A percentile compares a stretch with the other conserved stretches of the same genome.
These are phyloP conservation scores for Aristolochia contorta DNA, from an alignment of 164 flowering plant genomes.

Conservation along the genomic window DNA sequence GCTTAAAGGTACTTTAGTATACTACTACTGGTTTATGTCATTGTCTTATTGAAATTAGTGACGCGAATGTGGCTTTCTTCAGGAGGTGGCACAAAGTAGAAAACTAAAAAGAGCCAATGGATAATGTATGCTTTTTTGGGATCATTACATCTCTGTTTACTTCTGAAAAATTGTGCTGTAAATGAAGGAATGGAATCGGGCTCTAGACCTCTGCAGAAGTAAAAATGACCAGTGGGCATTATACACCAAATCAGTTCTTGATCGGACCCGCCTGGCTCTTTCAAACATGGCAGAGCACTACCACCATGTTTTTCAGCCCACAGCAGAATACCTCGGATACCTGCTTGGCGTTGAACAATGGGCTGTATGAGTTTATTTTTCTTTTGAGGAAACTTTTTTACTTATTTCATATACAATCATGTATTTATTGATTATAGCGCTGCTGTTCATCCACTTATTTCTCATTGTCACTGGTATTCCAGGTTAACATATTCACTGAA, in stretches of 20 bases:
- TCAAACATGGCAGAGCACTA: constrained; percentile 84
- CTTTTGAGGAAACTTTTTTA: too few relatives aligned
- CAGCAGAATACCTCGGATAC: constrained; percentile 91
- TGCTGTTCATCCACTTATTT: neutral
- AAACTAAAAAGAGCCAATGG: too few relatives aligned
- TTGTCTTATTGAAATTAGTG: too few relatives aligned
- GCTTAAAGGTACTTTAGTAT: constrained; percentile 61
- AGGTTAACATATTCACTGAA: constrained; percentile 90
- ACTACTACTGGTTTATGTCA: too few relatives aligned
- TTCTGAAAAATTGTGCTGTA: neutral
- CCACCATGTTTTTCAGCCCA: constrained; percentile 72
- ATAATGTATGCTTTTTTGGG: too few relatives aligned
- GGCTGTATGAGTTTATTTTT: constrained; percentile 50
- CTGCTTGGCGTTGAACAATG: constrained; percentile 75
- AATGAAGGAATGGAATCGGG: constrained; percentile 76
- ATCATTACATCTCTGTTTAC: too few relatives aligned
- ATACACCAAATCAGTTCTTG: constrained; percentile 92
- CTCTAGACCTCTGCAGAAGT: constrained; percentile 44
- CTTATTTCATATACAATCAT: neutral
- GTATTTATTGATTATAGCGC: neutral
- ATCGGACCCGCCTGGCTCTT: constrained; percentile 89
- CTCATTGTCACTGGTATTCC: constrained; percentile 16
- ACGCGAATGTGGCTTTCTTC: too few relatives aligned
- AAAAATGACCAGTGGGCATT: constrained; percentile 67
- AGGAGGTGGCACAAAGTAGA: too few relatives aligned